Conservation (phyloP, 148 eudicot genomes). For the Diospyros lotus region DNA sequence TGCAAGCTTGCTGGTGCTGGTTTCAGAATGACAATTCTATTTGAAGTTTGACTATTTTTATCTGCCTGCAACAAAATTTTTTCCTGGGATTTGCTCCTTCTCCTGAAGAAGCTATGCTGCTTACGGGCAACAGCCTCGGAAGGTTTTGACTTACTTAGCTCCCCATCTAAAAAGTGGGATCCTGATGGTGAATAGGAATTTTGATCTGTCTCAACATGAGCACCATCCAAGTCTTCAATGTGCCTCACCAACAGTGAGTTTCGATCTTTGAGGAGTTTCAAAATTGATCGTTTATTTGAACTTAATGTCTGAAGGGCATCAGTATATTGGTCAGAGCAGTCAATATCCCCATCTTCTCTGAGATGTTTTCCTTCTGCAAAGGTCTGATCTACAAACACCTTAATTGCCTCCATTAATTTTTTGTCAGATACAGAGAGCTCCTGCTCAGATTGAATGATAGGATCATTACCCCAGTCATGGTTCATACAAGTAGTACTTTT, state of each 20-base stretch:
- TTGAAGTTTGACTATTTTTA: conserved; percentile 37
- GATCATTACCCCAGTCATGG: conserved; percentile 19
- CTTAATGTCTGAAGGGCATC: conserved; percentile 42
- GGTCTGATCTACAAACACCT: conserved; percentile 56
- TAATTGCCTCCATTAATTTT: conserved; percentile 60
- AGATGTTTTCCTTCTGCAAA: conserved; percentile 26
- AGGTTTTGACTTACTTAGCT: conserved; percentile 15
- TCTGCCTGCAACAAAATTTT: conserved; percentile 35
- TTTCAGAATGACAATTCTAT: conserved; percentile 76
- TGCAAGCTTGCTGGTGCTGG: conserved; percentile 46
- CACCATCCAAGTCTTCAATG: conserved; percentile 25
- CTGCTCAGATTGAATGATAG: conserved; percentile 20
- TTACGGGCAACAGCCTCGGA: conserved; percentile 32
- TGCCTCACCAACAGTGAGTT: conserved; percentile 35
- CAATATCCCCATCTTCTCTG: conserved; percentile 22
- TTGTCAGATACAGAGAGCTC: conserved; percentile 25
- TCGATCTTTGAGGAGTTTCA: conserved; percentile 38
- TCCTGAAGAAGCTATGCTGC: conserved; percentile 62
- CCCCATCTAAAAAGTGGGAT: conserved; percentile 23
- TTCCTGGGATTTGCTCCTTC: conserved; percentile 63
- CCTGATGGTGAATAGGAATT: conserved; percentile 30
- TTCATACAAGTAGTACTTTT: conserved; percentile 26
- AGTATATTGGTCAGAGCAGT: conserved; percentile 28
- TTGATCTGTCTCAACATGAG: conserved; percentile 22
- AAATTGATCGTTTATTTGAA: conserved; percentile 35